Percentiles rank a stretch among this genome's conserved stretches.
phyloP scores from a whole-genome alignment of 257 asterid species.

The Nicotiana tabacum region DNA sequence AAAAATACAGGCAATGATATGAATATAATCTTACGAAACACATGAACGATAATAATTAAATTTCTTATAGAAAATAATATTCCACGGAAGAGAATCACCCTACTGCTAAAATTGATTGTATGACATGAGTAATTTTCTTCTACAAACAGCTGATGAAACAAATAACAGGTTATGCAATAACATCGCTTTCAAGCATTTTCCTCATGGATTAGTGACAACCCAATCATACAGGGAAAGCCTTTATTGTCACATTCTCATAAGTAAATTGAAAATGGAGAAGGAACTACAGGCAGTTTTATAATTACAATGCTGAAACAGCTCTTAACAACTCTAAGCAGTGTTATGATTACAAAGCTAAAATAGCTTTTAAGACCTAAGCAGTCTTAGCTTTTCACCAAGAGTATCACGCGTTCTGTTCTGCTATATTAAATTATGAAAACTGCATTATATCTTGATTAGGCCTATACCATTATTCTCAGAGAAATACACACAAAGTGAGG shows the following conservation, averaged over 20 bases:
- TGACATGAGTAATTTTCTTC: background rate
- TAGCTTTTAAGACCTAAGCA: background rate
- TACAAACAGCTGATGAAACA: background rate
- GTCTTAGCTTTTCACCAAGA: background rate
- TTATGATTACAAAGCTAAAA: background rate
- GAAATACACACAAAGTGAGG: background rate
- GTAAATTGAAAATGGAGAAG: background rate
- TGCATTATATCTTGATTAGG: background rate
- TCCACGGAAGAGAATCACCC: background rate
- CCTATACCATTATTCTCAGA: background rate
- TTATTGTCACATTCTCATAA: background rate
- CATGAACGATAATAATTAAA: background rate
- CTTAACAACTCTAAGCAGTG: background rate
- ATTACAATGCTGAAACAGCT: background rate
- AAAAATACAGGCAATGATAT: background rate
- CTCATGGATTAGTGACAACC: background rate
- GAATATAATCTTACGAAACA: background rate
- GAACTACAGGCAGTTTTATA: background rate
- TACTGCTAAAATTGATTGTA: background rate
- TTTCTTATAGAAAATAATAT: background rate
- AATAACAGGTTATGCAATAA: background rate
- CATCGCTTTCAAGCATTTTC: background rate
- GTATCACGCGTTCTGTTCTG: background rate
- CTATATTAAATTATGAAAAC: background rate
- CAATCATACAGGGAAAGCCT: background rate